A percentile compares a stretch with the other conserved stretches of the same genome.
Conservation (phyloP, 2,329 filamentous ascomycete genomes). For the Clathrospora elynae region DNA sequence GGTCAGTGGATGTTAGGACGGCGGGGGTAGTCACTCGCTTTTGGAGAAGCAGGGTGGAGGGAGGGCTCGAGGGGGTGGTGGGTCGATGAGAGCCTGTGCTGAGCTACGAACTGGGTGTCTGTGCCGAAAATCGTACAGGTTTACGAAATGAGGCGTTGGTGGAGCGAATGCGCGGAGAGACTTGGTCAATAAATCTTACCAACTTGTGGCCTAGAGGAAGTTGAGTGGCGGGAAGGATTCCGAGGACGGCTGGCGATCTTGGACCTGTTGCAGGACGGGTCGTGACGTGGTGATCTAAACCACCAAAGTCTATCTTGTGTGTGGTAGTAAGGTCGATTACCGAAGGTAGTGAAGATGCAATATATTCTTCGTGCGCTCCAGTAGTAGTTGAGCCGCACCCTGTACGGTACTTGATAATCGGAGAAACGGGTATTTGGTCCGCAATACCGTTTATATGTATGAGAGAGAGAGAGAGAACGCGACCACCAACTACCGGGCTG, state of each 20-base stretch:
- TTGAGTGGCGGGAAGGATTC: no score
- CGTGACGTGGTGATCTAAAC: no score
- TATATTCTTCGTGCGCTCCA: constrained; percentile 19
- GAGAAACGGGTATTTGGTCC: constrained; percentile 21
- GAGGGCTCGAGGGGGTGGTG: background rate
- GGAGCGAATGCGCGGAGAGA: background rate
- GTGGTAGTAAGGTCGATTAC: no score
- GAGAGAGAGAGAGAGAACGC: no score
- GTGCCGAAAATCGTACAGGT: constrained; percentile 5
- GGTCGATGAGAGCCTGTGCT: constrained; percentile 1
- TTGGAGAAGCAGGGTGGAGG: background rate
- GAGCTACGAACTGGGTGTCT: constrained; percentile 16
- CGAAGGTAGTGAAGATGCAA: background rate
- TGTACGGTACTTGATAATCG: constrained; percentile 11
- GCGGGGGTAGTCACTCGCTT: constrained; percentile 3
- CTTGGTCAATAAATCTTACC: background rate
- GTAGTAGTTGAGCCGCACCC: constrained; percentile 18
- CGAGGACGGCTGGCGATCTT: no score
- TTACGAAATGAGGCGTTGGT: background rate
- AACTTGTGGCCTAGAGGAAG: background rate
- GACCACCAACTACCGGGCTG: constrained; percentile 11
- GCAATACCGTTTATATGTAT: constrained; percentile 9
- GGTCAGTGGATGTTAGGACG: constrained; percentile 13
- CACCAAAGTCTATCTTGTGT: no score
- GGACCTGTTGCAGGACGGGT: constrained; percentile 4